Percentiles rank a stretch among this genome's conserved stretches.
These are phyloP conservation scores for Pseudomonodictys pantanalensis DNA, from an alignment of 495 filamentous ascomycete genomes.

Conservation along the genomic window DNA sequence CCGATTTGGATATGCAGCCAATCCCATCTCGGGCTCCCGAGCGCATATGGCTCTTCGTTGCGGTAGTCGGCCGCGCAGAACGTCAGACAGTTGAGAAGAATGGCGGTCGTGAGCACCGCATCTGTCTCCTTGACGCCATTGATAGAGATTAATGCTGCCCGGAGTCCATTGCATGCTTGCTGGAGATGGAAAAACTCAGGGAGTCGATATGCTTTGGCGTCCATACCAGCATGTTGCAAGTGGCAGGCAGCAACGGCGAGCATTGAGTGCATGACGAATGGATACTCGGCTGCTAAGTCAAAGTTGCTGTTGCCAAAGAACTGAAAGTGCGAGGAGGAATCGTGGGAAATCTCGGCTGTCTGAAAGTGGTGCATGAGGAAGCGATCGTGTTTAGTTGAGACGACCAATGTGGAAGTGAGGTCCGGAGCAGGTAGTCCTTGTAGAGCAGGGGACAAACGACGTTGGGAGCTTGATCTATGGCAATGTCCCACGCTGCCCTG, in stretches of 20 bases:
- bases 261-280: slow-evolving; percentile 3
- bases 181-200: background rate
- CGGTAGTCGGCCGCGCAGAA: slow-evolving; percentile 7
- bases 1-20: slow-evolving; percentile 7
- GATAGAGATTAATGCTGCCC: background rate
- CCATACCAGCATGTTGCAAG: slow-evolving; percentile 1
- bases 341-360: background rate
- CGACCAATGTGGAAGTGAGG: background rate
- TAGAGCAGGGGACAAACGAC: background rate
- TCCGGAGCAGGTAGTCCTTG: background rate
- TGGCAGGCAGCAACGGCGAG: slow-evolving; percentile 2
- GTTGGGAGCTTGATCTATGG: background rate
- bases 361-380: slow-evolving; percentile 1
- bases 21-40: background rate
- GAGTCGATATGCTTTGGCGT: background rate
- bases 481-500: background rate
- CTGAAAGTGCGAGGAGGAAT: no score
- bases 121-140: background rate
- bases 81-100: background rate
- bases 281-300: background rate
- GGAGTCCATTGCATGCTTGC: background rate
- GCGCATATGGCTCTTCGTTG: background rate
- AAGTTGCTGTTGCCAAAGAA: background rate
- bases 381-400: background rate
- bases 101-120: slow-evolving; percentile 1